Percentiles rank a stretch among this genome's conserved stretches.
These are phyloP conservation scores for Pleurostoma richardsiae DNA, from an alignment of 2,329 filamentous ascomycete species.

Conservation along the genomic window DNA sequence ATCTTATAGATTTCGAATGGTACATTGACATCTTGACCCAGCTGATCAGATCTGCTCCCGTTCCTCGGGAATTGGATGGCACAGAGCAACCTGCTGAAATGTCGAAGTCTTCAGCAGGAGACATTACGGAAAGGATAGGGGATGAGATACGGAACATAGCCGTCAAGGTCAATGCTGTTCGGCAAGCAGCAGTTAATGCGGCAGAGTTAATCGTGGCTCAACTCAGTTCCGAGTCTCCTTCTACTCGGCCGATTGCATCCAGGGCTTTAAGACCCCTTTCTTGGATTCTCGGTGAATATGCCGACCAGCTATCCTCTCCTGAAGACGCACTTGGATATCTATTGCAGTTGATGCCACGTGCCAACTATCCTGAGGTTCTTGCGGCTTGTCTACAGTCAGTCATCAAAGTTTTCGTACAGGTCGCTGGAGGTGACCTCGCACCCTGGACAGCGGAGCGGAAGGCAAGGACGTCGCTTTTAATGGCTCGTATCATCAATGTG, in stretches of 20 bases:
- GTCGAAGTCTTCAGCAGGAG: conserved; percentile 25
- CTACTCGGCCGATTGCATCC: conserved; percentile 51
- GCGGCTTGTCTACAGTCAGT: conserved; percentile 77
- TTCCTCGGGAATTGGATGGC: conserved; percentile 33
- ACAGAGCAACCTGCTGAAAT: conserved; percentile 25
- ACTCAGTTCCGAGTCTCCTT: conserved; percentile 43
- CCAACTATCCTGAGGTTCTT: conserved; percentile 61
- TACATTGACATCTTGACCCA: conserved; percentile 89
- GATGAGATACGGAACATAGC: conserved; percentile 84
- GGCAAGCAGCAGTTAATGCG: conserved; percentile 73
- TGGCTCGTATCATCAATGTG: conserved; percentile 77
- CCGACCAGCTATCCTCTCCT: conserved; percentile 63
- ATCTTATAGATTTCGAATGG: conserved; percentile 92
- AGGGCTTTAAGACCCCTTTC: conserved; percentile 70
- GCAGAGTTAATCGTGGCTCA: conserved; percentile 71
- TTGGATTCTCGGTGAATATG: conserved; percentile 89
- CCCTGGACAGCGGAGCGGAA: conserved; percentile 71
- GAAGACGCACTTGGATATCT: conserved; percentile 70
- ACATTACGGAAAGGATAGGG: conserved; percentile 69
- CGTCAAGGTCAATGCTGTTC: conserved; percentile 82
- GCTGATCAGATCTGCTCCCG: conserved; percentile 66
- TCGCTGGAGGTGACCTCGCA: conserved; percentile 60
- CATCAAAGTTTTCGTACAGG: conserved; percentile 75
- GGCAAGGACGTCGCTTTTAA: conserved; percentile 68
- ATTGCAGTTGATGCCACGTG: conserved; percentile 57